Evolutionary conservation across 345 rosid genomes (phyloP).

Genomic region (Pugionium dolabratum): DNA sequence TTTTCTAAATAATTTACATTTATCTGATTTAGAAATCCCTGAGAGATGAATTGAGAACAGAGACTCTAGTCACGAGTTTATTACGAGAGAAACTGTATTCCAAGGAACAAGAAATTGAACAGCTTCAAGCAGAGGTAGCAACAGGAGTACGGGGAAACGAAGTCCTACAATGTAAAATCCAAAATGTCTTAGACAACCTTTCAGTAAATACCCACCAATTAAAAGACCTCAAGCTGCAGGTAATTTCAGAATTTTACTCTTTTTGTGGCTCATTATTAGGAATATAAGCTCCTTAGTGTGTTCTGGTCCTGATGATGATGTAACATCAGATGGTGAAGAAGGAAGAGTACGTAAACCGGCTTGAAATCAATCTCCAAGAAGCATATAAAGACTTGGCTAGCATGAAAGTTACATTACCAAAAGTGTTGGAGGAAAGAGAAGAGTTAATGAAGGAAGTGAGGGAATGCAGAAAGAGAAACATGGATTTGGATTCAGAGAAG

Average conservation of each 20-base stretch:
- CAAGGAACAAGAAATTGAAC: conserved; percentile 82
- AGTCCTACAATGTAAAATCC: conserved; percentile 67
- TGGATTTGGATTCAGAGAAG: conserved; percentile 72
- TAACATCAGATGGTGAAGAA: conserved; percentile 64
- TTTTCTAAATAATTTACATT: conserved; percentile 28
- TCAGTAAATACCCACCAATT: conserved; percentile 61
- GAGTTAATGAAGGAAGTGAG: conserved; percentile 74
- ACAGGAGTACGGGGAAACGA: conserved; percentile 77
- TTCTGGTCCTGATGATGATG: conserved; percentile 10
- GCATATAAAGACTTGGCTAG: conserved; percentile 51
- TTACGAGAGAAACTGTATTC: conserved; percentile 81
- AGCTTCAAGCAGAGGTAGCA: conserved; percentile 81
- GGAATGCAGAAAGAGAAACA: conserved; percentile 67
- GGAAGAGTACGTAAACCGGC: conserved; percentile 54
- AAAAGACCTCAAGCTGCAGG: conserved; percentile 89
- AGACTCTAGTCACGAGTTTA: conserved; percentile 64
- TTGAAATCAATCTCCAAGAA: conserved; percentile 64
- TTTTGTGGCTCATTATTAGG: background rate
- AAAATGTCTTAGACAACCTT: conserved; percentile 66
- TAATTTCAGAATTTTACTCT: conserved; percentile 13
- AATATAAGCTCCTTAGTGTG: conserved; percentile 2
- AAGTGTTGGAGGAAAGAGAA: conserved; percentile 81
- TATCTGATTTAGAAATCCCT: conserved; percentile 49
- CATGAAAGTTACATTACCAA: conserved; percentile 62
- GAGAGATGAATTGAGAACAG: conserved; percentile 71